Base-by-base conservation (phyloP, 2,329 filamentous ascomycete species). In the Fusarium beomiforme region DNA sequence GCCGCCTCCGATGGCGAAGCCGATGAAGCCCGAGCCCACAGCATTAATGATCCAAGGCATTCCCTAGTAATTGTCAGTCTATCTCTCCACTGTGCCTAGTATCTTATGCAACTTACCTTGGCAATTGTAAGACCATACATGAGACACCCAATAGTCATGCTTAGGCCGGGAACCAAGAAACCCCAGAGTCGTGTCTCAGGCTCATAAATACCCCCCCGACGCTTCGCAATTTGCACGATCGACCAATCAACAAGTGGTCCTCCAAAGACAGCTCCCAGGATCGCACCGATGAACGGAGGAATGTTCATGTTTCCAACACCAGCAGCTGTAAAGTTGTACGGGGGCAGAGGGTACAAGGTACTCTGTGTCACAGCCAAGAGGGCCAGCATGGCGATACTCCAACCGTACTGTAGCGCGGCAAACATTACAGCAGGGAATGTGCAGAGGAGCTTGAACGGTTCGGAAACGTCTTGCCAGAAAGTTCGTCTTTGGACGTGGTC, bases 11-110 rank as follows among this genome's bases (percentile, higher is more conserved):
- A 73, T 68, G 7, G 70, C 42, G n/a, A 73, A 72, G 2, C 69
- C 69, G 5, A 72, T 72, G 8, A 72, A 72, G 1, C 54, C 70
- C 7, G 70, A 54, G 7, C 70, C 70, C 5, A 72, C 42, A 2
- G 70, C 70, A 19, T 72, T 72, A 7, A 70, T 67, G 7, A 64
- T 72, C 70, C 69, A 72, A 4, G 69, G 69, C 70, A 72, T 72
- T 17, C 70, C 70, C 69, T 72, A 7, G 6, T 5, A 0, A 3
- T 2, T 6, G 29, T 46, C 1, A 47, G 31, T 5, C 1, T 16
- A n/a, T n/a, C n/a, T n/a, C n/a, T n/a, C n/a, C 6, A 12, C 2
- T 3, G 0, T 14, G 2, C 3, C 4, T 3, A 6, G 3, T 5
- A 5, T 8, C 0, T 5, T 4, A 23, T 2, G 11, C 2, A 3